Percentiles rank a stretch among this genome's conserved stretches.
Evolutionary conservation across 2,329 filamentous ascomycete genomes (phyloP).

Genomic region (Ilyonectria mors-panacis): DNA sequence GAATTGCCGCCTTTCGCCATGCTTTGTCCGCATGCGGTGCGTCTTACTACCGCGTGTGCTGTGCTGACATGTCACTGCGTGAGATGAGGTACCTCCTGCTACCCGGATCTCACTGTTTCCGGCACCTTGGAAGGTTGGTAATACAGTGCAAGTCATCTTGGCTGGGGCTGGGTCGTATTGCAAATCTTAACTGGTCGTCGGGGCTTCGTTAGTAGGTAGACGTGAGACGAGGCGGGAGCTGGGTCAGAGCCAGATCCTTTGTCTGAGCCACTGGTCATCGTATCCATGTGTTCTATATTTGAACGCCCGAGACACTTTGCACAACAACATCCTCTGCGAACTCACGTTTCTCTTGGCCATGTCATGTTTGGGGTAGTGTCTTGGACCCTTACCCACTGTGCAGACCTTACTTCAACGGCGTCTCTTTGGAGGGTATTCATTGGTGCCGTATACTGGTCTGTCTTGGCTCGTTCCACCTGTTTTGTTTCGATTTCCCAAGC

Average conservation of each 20-base stretch:
- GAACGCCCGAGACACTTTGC: not conserved
- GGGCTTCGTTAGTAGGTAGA: not conserved
- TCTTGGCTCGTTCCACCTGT: not conserved
- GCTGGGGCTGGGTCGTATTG: not conserved
- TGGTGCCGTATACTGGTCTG: not conserved
- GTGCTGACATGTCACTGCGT: slow-evolving; percentile 8
- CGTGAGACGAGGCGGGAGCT: not conserved
- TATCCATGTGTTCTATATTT: not conserved
- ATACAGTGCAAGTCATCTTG: slow-evolving; percentile 1
- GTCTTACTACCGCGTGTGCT: not conserved
- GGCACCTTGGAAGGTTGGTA: not conserved
- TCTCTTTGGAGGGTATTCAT: not conserved
- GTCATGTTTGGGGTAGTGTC: not conserved
- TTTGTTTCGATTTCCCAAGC: not conserved
- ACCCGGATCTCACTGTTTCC: not conserved
- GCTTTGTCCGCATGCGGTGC: not conserved
- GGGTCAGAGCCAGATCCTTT: not conserved
- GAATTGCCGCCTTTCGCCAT: not conserved
- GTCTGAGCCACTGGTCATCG: not conserved
- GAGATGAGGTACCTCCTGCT: not conserved
- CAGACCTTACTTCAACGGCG: not conserved
- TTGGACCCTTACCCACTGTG: not conserved
- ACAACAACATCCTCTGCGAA: no score
- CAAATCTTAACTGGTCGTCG: not conserved
- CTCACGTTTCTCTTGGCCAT: not conserved